These are phyloP conservation scores for Penicillium longicatenatum DNA, from an alignment of 495 filamentous ascomycete genomes.

Conservation along the genomic window DNA sequence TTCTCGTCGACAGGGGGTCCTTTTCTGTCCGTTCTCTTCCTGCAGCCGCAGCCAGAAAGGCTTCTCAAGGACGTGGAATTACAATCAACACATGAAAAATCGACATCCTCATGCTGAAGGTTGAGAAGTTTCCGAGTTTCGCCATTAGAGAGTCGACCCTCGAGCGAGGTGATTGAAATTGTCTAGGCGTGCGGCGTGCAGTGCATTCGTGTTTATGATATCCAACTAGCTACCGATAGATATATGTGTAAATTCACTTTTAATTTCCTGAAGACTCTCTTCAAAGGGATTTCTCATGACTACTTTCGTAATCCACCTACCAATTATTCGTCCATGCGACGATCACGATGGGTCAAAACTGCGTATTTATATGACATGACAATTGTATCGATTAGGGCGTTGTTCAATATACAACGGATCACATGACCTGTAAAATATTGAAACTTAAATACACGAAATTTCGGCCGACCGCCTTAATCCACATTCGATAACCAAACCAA, in stretches of 20 bases:
- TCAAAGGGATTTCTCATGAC: not conserved
- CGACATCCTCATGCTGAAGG: not conserved
- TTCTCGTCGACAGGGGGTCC: not conserved
- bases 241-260: not conserved
- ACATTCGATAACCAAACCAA: not conserved
- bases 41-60: not conserved
- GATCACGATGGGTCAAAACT: not conserved
- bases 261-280: not conserved
- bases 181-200: not conserved
- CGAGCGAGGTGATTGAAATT: not conserved
- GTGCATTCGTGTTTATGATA: not conserved
- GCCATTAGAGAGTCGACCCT: not conserved
- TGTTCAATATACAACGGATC: not conserved
- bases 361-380: not conserved
- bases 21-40: not conserved
- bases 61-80: not conserved
- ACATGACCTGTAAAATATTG: constrained; percentile 3
- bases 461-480: constrained; percentile 5
- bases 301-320: not conserved
- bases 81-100: not conserved
- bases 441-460: constrained; percentile 2
- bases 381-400: not conserved
- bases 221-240: not conserved
- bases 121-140: not conserved
- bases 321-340: not conserved